Conservation (phyloP, 2,329 filamentous ascomycete genomes). For the Nemania abortiva region DNA sequence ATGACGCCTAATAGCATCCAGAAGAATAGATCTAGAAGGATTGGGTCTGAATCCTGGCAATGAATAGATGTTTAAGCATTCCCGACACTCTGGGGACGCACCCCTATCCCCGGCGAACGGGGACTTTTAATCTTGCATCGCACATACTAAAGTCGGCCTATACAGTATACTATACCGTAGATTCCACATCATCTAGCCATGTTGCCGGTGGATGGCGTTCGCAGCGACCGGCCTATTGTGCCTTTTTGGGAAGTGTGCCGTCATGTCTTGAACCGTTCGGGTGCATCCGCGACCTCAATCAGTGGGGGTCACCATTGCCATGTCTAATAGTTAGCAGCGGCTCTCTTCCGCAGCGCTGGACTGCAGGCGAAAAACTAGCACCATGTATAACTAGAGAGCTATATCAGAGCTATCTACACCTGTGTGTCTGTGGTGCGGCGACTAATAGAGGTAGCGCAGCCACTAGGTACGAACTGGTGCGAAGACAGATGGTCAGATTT, state of each 20-base stretch:
- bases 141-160: neutral
- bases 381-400: slow-evolving; percentile 7
- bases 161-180: neutral
- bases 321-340: neutral
- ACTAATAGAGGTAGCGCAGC: slow-evolving; percentile 1
- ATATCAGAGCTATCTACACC: neutral
- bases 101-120: neutral
- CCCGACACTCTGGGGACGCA: neutral
- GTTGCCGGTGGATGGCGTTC: slow-evolving; percentile 4
- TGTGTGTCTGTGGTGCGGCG: slow-evolving; percentile 7
- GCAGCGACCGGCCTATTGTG: neutral
- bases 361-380: neutral
- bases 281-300: slow-evolving; percentile 7
- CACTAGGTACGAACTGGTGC: no score
- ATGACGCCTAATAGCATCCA: slow-evolving; percentile 4
- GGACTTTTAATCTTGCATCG: neutral
- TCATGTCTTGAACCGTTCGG: neutral
- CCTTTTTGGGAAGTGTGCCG: slow-evolving; percentile 13
- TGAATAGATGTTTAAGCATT: neutral
- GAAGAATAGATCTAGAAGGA: neutral
- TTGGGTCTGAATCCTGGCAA: neutral
- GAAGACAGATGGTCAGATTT: neutral
- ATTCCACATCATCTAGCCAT: neutral
- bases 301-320: neutral
- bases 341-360: neutral